Percentiles rank a stretch among this genome's conserved stretches.
Conservation (phyloP, 768 basidiomycete genomes). For the Phanerochaete sordida region DNA sequence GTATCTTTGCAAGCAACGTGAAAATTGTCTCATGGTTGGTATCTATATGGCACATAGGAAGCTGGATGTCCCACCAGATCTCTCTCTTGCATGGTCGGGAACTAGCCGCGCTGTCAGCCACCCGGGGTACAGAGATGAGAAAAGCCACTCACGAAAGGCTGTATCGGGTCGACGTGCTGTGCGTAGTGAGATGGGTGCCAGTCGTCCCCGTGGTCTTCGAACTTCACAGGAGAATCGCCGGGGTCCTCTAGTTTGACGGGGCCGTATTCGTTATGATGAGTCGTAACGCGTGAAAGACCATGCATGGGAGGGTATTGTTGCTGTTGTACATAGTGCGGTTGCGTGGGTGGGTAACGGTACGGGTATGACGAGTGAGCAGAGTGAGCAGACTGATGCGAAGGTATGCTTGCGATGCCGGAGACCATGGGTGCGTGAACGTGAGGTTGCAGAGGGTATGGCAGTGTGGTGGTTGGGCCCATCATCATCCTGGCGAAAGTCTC, state of each 20-base stretch:
- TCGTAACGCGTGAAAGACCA: constrained; percentile 3
- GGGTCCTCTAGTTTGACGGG: not conserved
- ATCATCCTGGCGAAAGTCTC: not conserved
- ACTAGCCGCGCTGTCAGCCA: constrained; percentile 23
- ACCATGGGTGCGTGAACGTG: constrained; percentile 2
- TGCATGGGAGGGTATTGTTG: not conserved
- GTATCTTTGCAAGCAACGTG: constrained; percentile 32
- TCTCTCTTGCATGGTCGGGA: constrained; percentile 43
- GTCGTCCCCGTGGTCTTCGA: constrained; percentile 35
- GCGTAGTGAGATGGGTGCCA: constrained; percentile 50
- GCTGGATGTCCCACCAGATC: constrained; percentile 43
- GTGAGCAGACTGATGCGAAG: constrained; percentile 7
- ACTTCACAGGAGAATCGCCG: constrained; percentile 3
- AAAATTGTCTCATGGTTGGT: constrained; percentile 31
- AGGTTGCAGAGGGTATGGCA: not conserved
- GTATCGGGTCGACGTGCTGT: constrained; percentile 49
- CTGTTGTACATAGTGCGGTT: constrained; percentile 6
- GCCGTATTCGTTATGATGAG: constrained; percentile 1
- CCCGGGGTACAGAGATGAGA: not conserved
- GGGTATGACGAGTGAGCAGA: constrained; percentile 4
- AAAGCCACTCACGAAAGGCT: constrained; percentile 56
- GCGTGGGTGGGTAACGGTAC: not conserved
- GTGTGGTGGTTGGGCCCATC: not conserved
- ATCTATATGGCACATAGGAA: constrained; percentile 48
- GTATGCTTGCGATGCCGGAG: constrained; percentile 1